phyloP scores from a whole-genome alignment of 208 protist species.

The Herpetomonas tarakana region DNA sequence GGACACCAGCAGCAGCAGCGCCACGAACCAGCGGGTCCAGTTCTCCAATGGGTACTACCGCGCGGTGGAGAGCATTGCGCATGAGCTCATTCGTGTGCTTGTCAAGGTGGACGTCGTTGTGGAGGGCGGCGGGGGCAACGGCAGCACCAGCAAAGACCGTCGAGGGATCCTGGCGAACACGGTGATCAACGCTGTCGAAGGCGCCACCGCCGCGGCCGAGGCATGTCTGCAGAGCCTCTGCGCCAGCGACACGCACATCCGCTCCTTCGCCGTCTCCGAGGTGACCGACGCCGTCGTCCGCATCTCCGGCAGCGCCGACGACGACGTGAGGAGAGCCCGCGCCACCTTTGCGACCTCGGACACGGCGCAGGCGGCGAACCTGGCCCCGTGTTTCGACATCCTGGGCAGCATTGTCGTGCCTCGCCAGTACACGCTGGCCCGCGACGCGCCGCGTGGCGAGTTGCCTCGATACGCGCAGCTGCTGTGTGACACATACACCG shows the following conservation, averaged over 20 bases:
- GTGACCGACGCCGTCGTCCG: conserved; percentile 63
- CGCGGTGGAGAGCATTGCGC: conserved; percentile 40
- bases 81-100: conserved; percentile 35
- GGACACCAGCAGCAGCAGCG: background rate
- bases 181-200: conserved; percentile 12
- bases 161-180: background rate
- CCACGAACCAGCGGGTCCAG: conserved; percentile 10
- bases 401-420: conserved; percentile 12
- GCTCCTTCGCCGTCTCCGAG: conserved; percentile 67
- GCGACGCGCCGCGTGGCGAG: conserved; percentile 25
- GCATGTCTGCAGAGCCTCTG: conserved; percentile 72
- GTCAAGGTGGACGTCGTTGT: conserved; percentile 1
- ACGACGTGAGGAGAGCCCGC: background rate
- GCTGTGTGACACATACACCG: conserved; percentile 75
- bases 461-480: conserved; percentile 58
- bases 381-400: conserved; percentile 8
- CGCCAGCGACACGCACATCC: conserved; percentile 49
- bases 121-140: background rate
- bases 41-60: conserved; percentile 79
- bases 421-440: conserved; percentile 5
- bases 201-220: conserved; percentile 30
- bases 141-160: background rate
- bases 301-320: conserved; percentile 12
- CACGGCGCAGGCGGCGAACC: conserved; percentile 8
- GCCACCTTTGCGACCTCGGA: conserved; percentile 3